Base-by-base conservation (phyloP, 352 stramenopile genomes). In the Phytophthora cajani region DNA sequence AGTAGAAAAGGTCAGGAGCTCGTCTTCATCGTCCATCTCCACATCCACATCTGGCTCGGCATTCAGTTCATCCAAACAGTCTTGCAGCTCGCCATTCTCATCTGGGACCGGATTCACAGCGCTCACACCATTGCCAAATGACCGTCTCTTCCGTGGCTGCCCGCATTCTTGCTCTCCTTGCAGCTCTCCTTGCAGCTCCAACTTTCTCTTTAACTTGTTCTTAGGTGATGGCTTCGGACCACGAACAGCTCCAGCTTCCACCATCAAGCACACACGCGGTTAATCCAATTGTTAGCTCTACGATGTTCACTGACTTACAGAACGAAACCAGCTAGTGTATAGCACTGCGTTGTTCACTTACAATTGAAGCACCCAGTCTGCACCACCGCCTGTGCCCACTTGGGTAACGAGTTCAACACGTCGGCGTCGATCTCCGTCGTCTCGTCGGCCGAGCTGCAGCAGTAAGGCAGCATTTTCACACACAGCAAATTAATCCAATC, bases 361-460 rank as follows among this genome's bases (percentile, higher is more conserved):
- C 72, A 72, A 67, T 83, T 78, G 65, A 84, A 85, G 56, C 82
- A 85, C 12, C 84, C 85, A 3, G 75, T 85, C 49, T 76, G 67
- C 40, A 90, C 62, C 23, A 92, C 77, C 36, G 69, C 68, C 50
- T 89, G 78, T 12, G 80, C 81, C 86, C 86, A 93, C 4, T 71
- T 74, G 14, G 84, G 86, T 21, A 93, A 49, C 46, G 62, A 60
- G 21, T 85, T 79, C 17, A 87, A 4, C 52, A 79, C 71, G 46
- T 77, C 62, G 6, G 68, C 69, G 32, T 82, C 51, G 27, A 87
- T 78, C 25, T 72, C 67, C 21, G 74, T 74, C 57, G 67, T 52
- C 16, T 81, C 66, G 33, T 21, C 44, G 42, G 46, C 27, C 25
- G 50, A 59, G 17, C 74, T 76, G 9, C 57, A 53, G 17, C 42